Evolutionary conservation across 108 stramenopile genomes (phyloP).

Genomic region (Cyclostephanos invisitatus): DNA sequence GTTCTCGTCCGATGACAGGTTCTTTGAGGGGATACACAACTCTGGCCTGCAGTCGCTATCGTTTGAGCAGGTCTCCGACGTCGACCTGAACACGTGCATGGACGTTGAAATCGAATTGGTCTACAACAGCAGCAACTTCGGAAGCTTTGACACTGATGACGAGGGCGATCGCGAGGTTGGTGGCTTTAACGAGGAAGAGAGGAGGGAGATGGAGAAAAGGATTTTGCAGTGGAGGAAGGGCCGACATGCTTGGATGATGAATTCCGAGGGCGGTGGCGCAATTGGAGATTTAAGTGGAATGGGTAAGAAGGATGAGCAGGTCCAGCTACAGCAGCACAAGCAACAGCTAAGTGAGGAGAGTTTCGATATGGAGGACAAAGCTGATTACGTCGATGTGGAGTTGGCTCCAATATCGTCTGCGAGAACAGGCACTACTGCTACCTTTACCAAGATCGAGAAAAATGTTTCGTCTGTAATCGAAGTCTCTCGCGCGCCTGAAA

Average conservation of each 20-base stretch:
- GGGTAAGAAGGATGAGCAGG: background rate
- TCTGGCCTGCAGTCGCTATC: slow-evolving; percentile 34
- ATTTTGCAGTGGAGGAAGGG: slow-evolving; percentile 30
- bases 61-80: slow-evolving; percentile 42
- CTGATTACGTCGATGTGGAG: slow-evolving; percentile 18
- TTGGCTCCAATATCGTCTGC: slow-evolving; percentile 14
- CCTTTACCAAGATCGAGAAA: too few relatives aligned
- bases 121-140: slow-evolving; percentile 20
- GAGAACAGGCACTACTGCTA: background rate
- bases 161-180: background rate
- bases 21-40: slow-evolving; percentile 46
- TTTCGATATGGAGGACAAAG: slow-evolving; percentile 3
- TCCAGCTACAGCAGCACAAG: background rate
- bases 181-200: slow-evolving; percentile 7
- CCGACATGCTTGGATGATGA: slow-evolving; percentile 24
- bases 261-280: background rate
- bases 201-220: slow-evolving; percentile 34
- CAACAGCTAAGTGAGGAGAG: background rate
- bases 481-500: too few relatives aligned
- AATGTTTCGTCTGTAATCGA: too few relatives aligned
- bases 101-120: slow-evolving; percentile 47
- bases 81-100: slow-evolving; percentile 23
- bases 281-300: background rate
- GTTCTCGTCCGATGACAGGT: slow-evolving; percentile 31
- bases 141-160: background rate